Evolutionary conservation across 2,329 filamentous ascomycete species (phyloP).

Genomic region (Podosphaera xanthii): DNA sequence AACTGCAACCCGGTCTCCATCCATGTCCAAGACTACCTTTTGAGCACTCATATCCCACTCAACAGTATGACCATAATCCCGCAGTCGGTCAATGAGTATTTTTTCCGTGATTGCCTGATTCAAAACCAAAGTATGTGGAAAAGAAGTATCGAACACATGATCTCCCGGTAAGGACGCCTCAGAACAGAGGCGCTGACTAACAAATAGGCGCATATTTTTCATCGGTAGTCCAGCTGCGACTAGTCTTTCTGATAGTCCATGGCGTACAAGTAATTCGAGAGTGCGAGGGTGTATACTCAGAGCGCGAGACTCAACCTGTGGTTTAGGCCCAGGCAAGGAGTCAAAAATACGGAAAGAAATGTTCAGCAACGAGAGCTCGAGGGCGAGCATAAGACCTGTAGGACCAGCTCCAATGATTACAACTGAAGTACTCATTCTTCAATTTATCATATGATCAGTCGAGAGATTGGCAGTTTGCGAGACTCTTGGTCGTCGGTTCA

Average conservation of each 20-base stretch:
- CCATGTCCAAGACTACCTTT: conserved; percentile 14
- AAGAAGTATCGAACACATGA: conserved; percentile 14
- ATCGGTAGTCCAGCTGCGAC: conserved; percentile 19
- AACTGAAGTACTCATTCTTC: conserved; percentile 23
- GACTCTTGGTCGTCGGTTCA: too few species aligned
- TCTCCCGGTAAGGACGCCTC: conserved; percentile 15
- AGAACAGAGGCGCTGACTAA: conserved; percentile 4
- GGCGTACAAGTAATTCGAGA: conserved; percentile 41
- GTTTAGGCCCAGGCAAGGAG: conserved; percentile 14
- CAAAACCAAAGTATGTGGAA: conserved; percentile 15
- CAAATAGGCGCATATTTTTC: conserved; percentile 17
- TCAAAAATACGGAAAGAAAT: conserved; percentile 21
- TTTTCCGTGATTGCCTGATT: conserved; percentile 18
- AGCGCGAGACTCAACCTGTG: conserved; percentile 35
- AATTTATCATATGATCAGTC: background rate
- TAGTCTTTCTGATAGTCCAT: conserved; percentile 19
- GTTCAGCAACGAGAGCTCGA: conserved; percentile 17
- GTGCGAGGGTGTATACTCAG: conserved; percentile 85
- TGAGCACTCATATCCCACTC: conserved; percentile 16
- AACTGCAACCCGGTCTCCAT: conserved; percentile 4
- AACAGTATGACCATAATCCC: conserved; percentile 12
- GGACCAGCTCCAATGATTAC: conserved; percentile 81
- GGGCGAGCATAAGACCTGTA: conserved; percentile 59
- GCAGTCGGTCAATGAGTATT: conserved; percentile 14
- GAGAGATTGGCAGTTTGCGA: too few species aligned